Conservation (phyloP, 768 basidiomycete species). For the Lactifluus volemus region DNA sequence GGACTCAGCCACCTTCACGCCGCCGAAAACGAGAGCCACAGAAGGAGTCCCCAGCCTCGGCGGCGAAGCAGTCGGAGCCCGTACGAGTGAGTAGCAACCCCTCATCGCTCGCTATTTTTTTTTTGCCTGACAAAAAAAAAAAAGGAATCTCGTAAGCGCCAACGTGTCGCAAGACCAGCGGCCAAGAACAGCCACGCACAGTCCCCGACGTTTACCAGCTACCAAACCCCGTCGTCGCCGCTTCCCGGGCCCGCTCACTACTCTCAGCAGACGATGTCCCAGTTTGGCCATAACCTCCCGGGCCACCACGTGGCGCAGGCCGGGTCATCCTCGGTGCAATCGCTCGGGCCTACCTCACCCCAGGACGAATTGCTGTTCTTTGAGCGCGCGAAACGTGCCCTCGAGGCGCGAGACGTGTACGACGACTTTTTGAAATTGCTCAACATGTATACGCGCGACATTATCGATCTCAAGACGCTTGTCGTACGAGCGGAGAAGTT, state of each 20-base stretch:
- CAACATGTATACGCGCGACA: slow-evolving; percentile 82
- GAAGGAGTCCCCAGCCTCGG: slow-evolving; percentile 40
- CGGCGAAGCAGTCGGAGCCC: slow-evolving; percentile 4
- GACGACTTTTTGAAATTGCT: slow-evolving; percentile 95
- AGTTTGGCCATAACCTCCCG: slow-evolving; percentile 4
- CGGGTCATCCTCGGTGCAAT: slow-evolving; percentile 6
- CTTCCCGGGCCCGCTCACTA: slow-evolving; percentile 13
- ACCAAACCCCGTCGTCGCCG: slow-evolving; percentile 16
- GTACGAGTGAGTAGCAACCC: slow-evolving; percentile 4
- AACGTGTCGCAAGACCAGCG: slow-evolving; percentile 9
- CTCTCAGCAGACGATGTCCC: slow-evolving; percentile 7
- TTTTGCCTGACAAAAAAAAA: no score
- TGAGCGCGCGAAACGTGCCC: slow-evolving; percentile 77
- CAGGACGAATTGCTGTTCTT: slow-evolving; percentile 88
- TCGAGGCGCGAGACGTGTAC: slow-evolving; percentile 69
- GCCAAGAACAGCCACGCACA: slow-evolving; percentile 15
- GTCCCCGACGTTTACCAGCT: slow-evolving; percentile 19
- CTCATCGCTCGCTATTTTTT: no score
- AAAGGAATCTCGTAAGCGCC: slow-evolving; percentile 19
- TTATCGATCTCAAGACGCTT: slow-evolving; percentile 79
- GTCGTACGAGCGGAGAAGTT: slow-evolving; percentile 75
- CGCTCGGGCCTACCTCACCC: slow-evolving; percentile 23
- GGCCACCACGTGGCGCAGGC: slow-evolving; percentile 15
- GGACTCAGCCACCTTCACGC: slow-evolving; percentile 23
- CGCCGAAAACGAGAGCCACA: slow-evolving; percentile 41